Evolutionary conservation across 2,329 filamentous ascomycete species (phyloP), one percentile per base, ranked within the genome.

Genomic region (Clarireedia homoeocarpa): DNA sequence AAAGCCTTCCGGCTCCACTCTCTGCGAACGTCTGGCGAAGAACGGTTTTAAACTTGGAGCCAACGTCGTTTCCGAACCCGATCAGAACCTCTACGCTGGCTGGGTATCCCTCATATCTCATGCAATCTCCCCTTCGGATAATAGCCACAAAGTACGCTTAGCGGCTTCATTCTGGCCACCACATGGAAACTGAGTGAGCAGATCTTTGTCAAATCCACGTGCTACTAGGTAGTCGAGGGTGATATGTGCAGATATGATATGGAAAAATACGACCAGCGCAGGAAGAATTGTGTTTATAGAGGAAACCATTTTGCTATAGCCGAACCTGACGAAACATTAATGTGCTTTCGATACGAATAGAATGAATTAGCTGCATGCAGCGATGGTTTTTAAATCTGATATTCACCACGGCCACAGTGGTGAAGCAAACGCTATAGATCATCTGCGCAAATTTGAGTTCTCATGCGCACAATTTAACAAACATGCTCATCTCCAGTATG

Each of bases 1-100:
- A 91, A 67, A 91, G 85, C 48, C 77, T 74, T 49, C 87, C 85
- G 12, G 61, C 48, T 12, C 66, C 66, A 17, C 51, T 47, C 48
- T 66, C 59, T 4, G 24, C 48, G 58, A 66, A 61, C 23, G 63
- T 64, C 3, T 46, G 53, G 15, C 59, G 51, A 17, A 66, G 20
- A 46, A 65, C 51, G 10, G 61, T 65, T 58, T 65, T 64, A 59
- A 66, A 66, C 5, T 59, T 56, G 9, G 53, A 55, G 27, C 63
- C 64, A 1, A 61, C 59, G 42, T 58, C 14, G 20, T 62, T 57
- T 10, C 65, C 64, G 27, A 67, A 45, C 1, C 50, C 65, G 47
- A 67, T 60, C 6, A 63, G 53, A 2, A 68, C 65, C 45, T 64
- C 60, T 38, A 67, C 54, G 30, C 62, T 62, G 9, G 62, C 53